Base-by-base conservation (phyloP, 768 basidiomycete genomes). In the Cubamyces sp. region DNA sequence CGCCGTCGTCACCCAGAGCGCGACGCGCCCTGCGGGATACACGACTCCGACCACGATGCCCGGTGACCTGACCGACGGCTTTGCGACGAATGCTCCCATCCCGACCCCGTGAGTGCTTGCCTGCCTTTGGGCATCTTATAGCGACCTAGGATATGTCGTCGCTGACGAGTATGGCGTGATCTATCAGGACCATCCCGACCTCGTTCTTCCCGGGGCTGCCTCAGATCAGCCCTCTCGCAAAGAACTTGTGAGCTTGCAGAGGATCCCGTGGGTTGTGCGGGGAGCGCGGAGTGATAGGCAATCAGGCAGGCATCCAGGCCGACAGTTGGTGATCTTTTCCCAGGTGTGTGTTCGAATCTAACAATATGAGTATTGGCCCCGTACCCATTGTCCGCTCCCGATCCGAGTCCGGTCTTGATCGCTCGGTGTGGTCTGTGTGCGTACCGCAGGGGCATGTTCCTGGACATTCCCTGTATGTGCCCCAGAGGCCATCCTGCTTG, bases 21-120 rank as follows among this genome's bases (percentile, higher is more conserved):
- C 64, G 42, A 65, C 70, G 1, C 43, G 64, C 55, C 73, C 73
- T 15, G 58, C 70, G 3, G 73, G 69, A 8, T 74, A 69, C 66
- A 65, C 71, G 16, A 68, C 66, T 16, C 73, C 73, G 25, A 67
- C 71, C 23, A 69, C 70, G 18, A 64, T 74, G 61, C 21, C 62
- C 23, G 70, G 70, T 11, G 69, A 71, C 48, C 57, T 71, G 11
- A 37, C 66, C 5, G 18, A 37, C n/a, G 70, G 70, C 2, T 71
- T 71, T 48, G 62, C 67, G 50, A 68, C 66, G 18, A 68, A 66
- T 25, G 48, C 69, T 18, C 60, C 66, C 1, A 71, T 71, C 43
- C 70, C 70, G 3, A 67, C 66, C n/a, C 70, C 70, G 70, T 71
- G 46, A 57, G 70, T 68, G 15, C 14, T 37, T 21, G 15, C 34